phyloP scores from a whole-genome alignment of 371 early-diverging fungal species.

The Capillidium heterosporum region DNA sequence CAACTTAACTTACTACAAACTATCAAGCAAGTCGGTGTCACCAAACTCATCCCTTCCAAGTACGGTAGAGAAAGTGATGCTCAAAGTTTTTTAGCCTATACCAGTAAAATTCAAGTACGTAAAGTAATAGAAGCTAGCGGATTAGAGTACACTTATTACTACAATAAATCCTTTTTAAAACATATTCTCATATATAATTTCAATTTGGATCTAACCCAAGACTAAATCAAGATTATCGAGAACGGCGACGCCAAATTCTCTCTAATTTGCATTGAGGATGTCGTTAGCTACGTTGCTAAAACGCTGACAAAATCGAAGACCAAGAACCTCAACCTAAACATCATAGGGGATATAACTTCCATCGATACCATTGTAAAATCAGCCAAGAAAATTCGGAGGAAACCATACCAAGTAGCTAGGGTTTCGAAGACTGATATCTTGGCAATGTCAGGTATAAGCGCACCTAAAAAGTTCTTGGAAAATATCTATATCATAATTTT shows the following conservation, averaged over 20 bases:
- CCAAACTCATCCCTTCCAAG: no score
- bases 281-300: not conserved
- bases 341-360: not conserved
- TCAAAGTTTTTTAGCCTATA: no score
- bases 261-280: not conserved
- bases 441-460: no score
- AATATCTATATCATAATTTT: no score
- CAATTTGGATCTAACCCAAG: not conserved
- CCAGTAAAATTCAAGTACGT: no score
- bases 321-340: not conserved
- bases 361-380: not conserved
- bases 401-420: not conserved
- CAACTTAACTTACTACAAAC: no score
- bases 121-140: not conserved
- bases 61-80: no score
- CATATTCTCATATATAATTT: not conserved
- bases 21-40: no score
- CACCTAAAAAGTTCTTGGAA: no score
- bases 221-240: not conserved
- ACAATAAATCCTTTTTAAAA: not conserved
- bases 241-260: not conserved
- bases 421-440: no score
- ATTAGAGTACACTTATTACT: not conserved
- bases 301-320: not conserved
- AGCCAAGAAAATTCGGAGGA: not conserved